phyloP scores from a whole-genome alignment of 2,329 filamentous ascomycete genomes.

The Thielaviopsis populi region DNA sequence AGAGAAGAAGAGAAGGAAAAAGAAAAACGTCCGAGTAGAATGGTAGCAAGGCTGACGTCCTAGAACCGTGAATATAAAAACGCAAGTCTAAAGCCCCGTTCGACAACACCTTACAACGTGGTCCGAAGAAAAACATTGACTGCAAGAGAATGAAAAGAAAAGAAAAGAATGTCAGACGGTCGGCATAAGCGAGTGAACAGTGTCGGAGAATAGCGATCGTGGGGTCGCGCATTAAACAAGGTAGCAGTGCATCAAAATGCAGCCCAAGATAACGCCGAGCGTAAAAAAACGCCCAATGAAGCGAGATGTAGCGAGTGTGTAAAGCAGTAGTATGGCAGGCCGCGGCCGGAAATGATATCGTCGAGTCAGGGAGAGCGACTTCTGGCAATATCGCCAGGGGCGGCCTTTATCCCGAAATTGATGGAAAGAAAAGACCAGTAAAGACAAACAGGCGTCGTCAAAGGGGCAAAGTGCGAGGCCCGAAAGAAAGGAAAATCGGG shows the following conservation, averaged over 20 bases:
- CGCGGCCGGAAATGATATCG: background rate
- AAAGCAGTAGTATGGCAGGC: background rate
- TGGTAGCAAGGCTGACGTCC: background rate
- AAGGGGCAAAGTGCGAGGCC: background rate
- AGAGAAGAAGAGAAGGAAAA: constrained; percentile 1
- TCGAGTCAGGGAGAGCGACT: background rate
- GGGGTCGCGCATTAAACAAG: background rate
- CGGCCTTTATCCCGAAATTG: background rate
- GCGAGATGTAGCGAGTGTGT: background rate
- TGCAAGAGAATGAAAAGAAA: background rate
- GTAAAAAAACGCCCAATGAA: background rate
- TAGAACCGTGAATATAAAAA: background rate
- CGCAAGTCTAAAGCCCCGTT: background rate
- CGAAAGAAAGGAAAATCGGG: background rate
- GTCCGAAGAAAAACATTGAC: background rate
- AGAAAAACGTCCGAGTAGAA: background rate
- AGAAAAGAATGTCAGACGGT: background rate
- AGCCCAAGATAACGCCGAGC: background rate
- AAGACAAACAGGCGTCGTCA: background rate
- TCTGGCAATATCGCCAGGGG: background rate
- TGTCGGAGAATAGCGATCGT: background rate
- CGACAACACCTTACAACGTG: constrained; percentile 2
- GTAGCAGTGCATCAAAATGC: constrained; percentile 12
- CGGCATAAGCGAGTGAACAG: background rate
- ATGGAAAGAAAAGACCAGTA: background rate